These are phyloP conservation scores for Thymus quinquecostatus DNA, from an alignment of 257 asterid species.

Conservation along the genomic window DNA sequence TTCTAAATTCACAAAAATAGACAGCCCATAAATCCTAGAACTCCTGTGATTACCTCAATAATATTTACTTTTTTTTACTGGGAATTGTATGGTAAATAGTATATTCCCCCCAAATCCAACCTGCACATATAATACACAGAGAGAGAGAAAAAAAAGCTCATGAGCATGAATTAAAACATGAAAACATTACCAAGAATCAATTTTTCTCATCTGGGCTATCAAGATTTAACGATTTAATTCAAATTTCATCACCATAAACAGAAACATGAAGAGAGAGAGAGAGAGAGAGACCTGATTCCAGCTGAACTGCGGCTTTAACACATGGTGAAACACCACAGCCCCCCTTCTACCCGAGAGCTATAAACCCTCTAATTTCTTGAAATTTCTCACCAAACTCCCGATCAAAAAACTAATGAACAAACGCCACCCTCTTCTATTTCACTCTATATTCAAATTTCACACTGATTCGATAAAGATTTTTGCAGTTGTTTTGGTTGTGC, in stretches of 20 bases:
- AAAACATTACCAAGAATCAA: slow-evolving; percentile 6
- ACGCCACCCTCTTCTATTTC: background rate
- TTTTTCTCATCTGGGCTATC: slow-evolving; percentile 27
- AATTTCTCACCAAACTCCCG: slow-evolving; percentile 21
- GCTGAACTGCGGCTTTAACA: slow-evolving; percentile 28
- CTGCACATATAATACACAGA: slow-evolving; percentile 28
- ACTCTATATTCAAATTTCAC: background rate
- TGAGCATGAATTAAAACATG: background rate
- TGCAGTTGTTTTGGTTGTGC: background rate
- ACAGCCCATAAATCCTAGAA: slow-evolving; percentile 31
- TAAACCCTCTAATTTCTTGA: slow-evolving; percentile 18
- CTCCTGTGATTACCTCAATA: slow-evolving; percentile 4
- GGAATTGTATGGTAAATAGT: background rate
- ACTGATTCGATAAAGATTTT: background rate
- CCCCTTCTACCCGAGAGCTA: slow-evolving; percentile 14
- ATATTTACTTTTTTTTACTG: background rate
- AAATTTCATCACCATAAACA: background rate
- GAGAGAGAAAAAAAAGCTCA: background rate
- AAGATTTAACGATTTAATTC: slow-evolving; percentile 15
- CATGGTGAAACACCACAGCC: slow-evolving; percentile 27
- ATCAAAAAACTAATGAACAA: background rate
- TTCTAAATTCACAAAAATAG: slow-evolving; percentile 15
- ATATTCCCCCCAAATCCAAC: slow-evolving; percentile 23
- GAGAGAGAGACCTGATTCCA: slow-evolving; percentile 25
- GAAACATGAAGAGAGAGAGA: background rate